Conservation (phyloP, 1,139 yeast genomes). For the Saccharomyces hybrid region DNA sequence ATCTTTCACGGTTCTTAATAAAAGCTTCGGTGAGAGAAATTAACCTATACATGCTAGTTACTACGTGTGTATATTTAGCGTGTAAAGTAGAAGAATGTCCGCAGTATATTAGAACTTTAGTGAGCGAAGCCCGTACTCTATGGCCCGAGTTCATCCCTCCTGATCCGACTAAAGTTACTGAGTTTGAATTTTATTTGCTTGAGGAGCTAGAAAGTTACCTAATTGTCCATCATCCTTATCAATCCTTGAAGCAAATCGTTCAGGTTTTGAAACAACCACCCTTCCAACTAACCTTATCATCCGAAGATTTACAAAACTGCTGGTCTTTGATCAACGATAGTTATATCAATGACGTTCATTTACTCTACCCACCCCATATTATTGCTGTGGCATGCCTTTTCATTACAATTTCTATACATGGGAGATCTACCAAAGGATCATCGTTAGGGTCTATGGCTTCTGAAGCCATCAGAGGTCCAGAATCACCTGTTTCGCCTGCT, state of each 20-base stretch:
- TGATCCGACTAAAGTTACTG: conserved; percentile 89
- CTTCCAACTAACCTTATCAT: conserved; percentile 25
- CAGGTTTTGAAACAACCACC: conserved; percentile 37
- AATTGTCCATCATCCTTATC: conserved; percentile 84
- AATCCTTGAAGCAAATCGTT: conserved; percentile 56
- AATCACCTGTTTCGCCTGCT: not conserved
- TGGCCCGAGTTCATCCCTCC: conserved; percentile 96
- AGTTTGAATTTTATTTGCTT: conserved; percentile 85
- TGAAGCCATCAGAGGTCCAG: not conserved
- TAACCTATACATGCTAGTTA: conserved; percentile 68
- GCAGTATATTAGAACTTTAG: conserved; percentile 77
- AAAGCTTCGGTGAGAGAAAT: conserved; percentile 71
- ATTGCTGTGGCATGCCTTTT: conserved; percentile 70
- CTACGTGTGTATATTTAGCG: conserved; percentile 82
- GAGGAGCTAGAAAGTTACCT: conserved; percentile 81
- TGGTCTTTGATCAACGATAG: conserved; percentile 91
- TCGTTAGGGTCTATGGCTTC: not conserved
- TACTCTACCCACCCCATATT: conserved; percentile 85
- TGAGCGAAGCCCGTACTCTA: conserved; percentile 74
- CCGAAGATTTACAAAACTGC: conserved; percentile 72
- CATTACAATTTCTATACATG: conserved; percentile 23
- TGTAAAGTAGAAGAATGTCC: conserved; percentile 95
- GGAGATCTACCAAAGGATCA: conserved; percentile 10
- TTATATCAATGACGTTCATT: conserved; percentile 76
- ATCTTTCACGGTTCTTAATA: conserved; percentile 64